These are phyloP conservation scores for Middelhovenomyces tepae DNA, from an alignment of 805 yeast species.

Conservation along the genomic window DNA sequence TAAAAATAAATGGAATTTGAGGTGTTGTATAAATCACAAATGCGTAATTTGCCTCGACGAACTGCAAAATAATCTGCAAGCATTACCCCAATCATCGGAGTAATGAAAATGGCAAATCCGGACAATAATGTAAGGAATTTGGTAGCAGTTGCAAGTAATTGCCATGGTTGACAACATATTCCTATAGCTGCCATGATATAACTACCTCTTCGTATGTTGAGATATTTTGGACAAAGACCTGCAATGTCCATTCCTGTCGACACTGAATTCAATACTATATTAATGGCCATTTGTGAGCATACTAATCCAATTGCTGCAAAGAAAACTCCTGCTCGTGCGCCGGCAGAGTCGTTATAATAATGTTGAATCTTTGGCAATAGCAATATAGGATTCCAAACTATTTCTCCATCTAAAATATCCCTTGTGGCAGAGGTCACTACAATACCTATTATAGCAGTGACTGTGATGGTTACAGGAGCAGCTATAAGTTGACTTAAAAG, in stretches of 20 bases:
- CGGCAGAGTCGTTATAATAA: conserved; percentile 28
- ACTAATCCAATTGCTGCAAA: conserved; percentile 31
- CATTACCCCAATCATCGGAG: conserved; percentile 11
- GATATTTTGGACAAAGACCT: conserved; percentile 36
- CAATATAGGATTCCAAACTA: conserved; percentile 41
- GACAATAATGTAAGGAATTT: conserved; percentile 12
- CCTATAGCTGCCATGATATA: conserved; percentile 30
- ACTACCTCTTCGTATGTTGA: conserved; percentile 40
- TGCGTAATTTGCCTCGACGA: conserved; percentile 7
- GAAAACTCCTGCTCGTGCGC: conserved; percentile 41
- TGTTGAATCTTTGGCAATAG: conserved; percentile 34
- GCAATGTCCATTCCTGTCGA: conserved; percentile 45
- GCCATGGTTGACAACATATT: conserved; percentile 25
- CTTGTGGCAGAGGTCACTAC: conserved; percentile 37
- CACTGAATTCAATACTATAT: conserved; percentile 29
- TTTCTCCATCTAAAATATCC: conserved; percentile 32
- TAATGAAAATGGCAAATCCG: conserved; percentile 13
- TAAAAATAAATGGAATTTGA: too few relatives aligned
- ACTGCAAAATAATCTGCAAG: conserved; percentile 13
- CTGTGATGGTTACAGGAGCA: conserved; percentile 31
- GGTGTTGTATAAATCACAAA: conserved; percentile 6
- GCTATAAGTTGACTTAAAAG: conserved; percentile 33
- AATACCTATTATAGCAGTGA: conserved; percentile 40
- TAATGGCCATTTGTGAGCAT: conserved; percentile 16
- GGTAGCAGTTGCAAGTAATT: conserved; percentile 10